Conservation (phyloP, 495 filamentous ascomycete genomes). For the Penicillium coprophilum region DNA sequence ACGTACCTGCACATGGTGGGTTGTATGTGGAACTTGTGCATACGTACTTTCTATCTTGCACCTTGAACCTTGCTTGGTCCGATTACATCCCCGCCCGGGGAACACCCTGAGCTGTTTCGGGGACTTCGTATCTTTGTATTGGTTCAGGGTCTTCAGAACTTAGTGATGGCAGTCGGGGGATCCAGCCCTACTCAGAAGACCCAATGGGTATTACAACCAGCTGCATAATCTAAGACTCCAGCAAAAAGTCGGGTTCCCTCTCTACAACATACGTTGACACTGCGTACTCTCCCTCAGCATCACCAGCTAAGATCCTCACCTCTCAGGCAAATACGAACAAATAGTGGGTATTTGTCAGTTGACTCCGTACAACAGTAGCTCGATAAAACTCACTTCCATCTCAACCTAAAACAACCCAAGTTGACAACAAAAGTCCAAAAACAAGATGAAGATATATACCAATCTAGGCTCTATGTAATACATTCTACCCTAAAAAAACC, state of each 20-base stretch:
- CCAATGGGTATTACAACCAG: not conserved
- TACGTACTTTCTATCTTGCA: not conserved
- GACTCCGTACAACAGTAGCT: not conserved
- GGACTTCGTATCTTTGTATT: not conserved
- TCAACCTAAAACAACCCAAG: not conserved
- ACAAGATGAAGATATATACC: slow-evolving; percentile 1
- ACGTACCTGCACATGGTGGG: slow-evolving; percentile 4
- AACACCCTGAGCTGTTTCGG: not conserved
- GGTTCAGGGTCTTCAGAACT: not conserved
- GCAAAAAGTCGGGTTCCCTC: not conserved
- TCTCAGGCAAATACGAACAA: not conserved
- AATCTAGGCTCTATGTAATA: not conserved
- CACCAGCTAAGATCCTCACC: not conserved
- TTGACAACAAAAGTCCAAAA: not conserved
- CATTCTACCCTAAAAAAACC: slow-evolving; percentile 7
- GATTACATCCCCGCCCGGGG: slow-evolving; percentile 1
- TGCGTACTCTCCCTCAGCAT: not conserved
- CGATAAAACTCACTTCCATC: not conserved
- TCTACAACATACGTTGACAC: not conserved
- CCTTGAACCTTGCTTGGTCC: slow-evolving; percentile 6
- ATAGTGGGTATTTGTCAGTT: not conserved
- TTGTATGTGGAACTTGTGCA: not conserved
- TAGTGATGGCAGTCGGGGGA: not conserved
- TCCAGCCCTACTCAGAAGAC: not conserved
- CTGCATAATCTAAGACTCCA: not conserved